Conservation (phyloP, 2,329 filamentous ascomycete species). For the Sarocladium brachiariae region DNA sequence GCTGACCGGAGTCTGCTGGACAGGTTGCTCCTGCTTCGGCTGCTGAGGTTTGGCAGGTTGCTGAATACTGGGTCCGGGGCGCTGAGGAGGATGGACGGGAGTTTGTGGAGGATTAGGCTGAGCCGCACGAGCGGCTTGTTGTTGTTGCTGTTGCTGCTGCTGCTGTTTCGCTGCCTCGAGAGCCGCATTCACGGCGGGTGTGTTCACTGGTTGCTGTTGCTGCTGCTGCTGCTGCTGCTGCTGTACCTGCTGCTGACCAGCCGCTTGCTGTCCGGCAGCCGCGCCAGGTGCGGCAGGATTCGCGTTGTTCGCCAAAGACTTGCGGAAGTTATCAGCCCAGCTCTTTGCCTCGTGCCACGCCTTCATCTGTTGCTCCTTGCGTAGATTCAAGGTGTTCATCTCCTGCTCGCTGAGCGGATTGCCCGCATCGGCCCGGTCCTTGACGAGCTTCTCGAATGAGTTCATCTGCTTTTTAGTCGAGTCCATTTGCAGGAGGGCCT, state of each 20-base stretch:
- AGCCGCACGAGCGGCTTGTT: not conserved
- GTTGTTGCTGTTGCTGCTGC: not conserved
- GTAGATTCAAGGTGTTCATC: constrained; percentile 8
- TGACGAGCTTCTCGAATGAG: constrained; percentile 9
- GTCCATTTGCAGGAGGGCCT: constrained; percentile 10
- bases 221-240: constrained; percentile 1
- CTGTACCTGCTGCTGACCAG: constrained; percentile 7
- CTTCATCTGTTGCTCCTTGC: constrained; percentile 10
- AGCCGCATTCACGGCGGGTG: constrained; percentile 6
- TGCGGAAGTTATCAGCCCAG: constrained; percentile 11
- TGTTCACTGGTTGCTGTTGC: not conserved
- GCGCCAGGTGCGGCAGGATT: not conserved
- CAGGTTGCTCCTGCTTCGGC: not conserved
- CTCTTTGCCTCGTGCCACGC: constrained; percentile 7
- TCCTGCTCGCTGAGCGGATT: constrained; percentile 12
- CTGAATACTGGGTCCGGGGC: constrained; percentile 5
- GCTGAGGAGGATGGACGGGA: constrained; percentile 8
- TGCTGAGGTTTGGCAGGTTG: constrained; percentile 3
- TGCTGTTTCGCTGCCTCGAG: constrained; percentile 10
- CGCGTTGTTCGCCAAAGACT: not conserved
- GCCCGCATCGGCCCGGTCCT: not conserved
- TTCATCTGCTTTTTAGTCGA: constrained; percentile 8
- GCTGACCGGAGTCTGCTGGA: not conserved
- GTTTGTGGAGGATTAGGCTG: constrained; percentile 1
- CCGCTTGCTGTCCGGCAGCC: not conserved